Percentiles rank a stretch among this genome's conserved stretches.
Evolutionary conservation across 2,329 filamentous ascomycete species (phyloP).

Genomic region (Penicillium sp.): DNA sequence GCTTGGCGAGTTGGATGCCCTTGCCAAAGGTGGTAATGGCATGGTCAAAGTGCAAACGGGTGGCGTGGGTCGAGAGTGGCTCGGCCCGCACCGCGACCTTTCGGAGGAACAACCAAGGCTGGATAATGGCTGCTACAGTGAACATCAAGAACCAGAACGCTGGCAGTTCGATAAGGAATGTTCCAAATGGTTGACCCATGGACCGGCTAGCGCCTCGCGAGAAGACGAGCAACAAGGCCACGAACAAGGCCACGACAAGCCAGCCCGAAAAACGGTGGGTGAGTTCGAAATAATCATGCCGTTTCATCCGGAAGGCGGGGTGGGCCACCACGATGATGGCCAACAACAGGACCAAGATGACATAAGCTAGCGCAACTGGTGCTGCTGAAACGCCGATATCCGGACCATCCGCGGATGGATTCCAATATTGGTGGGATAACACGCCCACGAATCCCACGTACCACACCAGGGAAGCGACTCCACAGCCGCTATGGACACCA

Average conservation of each 20-base stretch:
- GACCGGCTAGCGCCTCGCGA: constrained; percentile 44
- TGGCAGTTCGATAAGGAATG: constrained; percentile 47
- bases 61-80: constrained; percentile 67
- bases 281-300: constrained; percentile 68
- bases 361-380: constrained; percentile 55
- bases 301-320: constrained; percentile 59
- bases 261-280: constrained; percentile 73
- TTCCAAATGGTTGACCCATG: constrained; percentile 35
- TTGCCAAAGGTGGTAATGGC: constrained; percentile 57
- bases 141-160: constrained; percentile 66
- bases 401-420: constrained; percentile 14
- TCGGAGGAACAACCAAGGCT: constrained; percentile 71
- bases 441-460: constrained; percentile 40
- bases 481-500: constrained; percentile 54
- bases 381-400: constrained; percentile 28
- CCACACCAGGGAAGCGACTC: constrained; percentile 50
- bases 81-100: constrained; percentile 65
- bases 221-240: constrained; percentile 59
- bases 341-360: constrained; percentile 57
- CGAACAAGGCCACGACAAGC: constrained; percentile 63
- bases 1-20: constrained; percentile 59
- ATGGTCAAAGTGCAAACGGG: constrained; percentile 68
- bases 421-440: constrained; percentile 34
- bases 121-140: constrained; percentile 63
- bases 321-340: constrained; percentile 62